These are phyloP conservation scores for Suillus occidentalis DNA, from an alignment of 768 basidiomycete genomes.

Conservation along the genomic window DNA sequence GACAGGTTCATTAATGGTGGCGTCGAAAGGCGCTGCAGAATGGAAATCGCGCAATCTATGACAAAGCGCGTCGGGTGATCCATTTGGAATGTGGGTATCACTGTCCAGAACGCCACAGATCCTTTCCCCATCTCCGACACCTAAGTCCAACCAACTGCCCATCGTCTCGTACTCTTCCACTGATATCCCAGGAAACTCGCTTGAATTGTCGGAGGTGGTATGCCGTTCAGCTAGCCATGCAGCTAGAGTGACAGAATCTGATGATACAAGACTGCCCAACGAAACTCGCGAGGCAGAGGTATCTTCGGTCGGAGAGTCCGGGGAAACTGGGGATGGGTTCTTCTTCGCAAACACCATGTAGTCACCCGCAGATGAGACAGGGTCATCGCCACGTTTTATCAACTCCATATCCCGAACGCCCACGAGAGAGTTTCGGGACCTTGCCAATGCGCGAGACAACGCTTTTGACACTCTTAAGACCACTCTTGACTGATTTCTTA, in stretches of 20 bases:
- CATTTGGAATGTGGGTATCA: constrained; percentile 32
- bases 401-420: neutral
- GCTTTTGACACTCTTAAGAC: constrained; percentile 18
- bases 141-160: constrained; percentile 47
- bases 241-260: constrained; percentile 33
- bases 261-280: constrained; percentile 30
- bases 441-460: constrained; percentile 20
- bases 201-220: constrained; percentile 26
- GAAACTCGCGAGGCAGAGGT: constrained; percentile 23
- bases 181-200: constrained; percentile 34
- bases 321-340: constrained; percentile 9
- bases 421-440: constrained; percentile 12
- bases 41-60: constrained; percentile 19
- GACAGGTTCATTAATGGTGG: constrained; percentile 14
- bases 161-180: constrained; percentile 47
- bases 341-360: constrained; percentile 4
- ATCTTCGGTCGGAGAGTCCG: constrained; percentile 11
- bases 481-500: constrained; percentile 27
- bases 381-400: neutral
- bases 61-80: constrained; percentile 30
- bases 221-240: constrained; percentile 43
- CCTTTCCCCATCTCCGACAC: constrained; percentile 23
- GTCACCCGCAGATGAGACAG: constrained; percentile 9
- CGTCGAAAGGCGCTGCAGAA: constrained; percentile 27
- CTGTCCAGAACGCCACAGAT: constrained; percentile 30